Conservation (phyloP, 345 rosid species). For the Euphorbia peplus region DNA sequence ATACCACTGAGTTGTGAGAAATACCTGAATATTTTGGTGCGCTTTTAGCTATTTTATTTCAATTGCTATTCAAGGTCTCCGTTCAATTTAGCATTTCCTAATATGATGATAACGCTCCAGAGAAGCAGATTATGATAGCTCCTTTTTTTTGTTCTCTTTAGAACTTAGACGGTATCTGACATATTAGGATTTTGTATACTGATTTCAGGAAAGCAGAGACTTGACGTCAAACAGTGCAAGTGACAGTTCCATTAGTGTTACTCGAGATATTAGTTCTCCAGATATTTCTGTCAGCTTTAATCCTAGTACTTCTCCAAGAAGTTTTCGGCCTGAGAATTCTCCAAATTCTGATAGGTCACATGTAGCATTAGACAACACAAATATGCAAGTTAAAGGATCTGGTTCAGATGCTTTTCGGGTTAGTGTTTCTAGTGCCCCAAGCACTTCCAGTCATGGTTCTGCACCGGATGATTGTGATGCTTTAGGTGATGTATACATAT, state of each 20-base stretch:
- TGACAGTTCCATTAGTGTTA: slow-evolving; percentile 67
- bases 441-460: slow-evolving; percentile 96
- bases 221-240: slow-evolving; percentile 80
- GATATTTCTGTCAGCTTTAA: slow-evolving; percentile 52
- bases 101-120: background rate
- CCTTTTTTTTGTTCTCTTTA: slow-evolving; percentile 5
- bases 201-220: slow-evolving; percentile 81
- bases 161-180: background rate
- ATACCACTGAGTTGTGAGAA: background rate
- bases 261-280: slow-evolving; percentile 62
- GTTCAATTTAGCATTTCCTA: background rate
- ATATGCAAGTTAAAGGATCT: slow-evolving; percentile 81
- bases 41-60: background rate
- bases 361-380: slow-evolving; percentile 75
- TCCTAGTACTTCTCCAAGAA: slow-evolving; percentile 51
- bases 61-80: background rate
- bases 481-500: slow-evolving; percentile 88
- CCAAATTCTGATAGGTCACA: slow-evolving; percentile 71
- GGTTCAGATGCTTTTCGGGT: slow-evolving; percentile 88
- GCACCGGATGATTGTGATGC: slow-evolving; percentile 97
- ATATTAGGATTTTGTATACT: slow-evolving; percentile 17
- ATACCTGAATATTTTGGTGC: background rate
- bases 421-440: slow-evolving; percentile 94
- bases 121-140: background rate
- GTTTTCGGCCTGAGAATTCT: slow-evolving; percentile 54